A percentile compares a stretch with the other conserved stretches of the same genome.
Conservation (phyloP, 305 asterid genomes). For the Fraxinus sp. region DNA sequence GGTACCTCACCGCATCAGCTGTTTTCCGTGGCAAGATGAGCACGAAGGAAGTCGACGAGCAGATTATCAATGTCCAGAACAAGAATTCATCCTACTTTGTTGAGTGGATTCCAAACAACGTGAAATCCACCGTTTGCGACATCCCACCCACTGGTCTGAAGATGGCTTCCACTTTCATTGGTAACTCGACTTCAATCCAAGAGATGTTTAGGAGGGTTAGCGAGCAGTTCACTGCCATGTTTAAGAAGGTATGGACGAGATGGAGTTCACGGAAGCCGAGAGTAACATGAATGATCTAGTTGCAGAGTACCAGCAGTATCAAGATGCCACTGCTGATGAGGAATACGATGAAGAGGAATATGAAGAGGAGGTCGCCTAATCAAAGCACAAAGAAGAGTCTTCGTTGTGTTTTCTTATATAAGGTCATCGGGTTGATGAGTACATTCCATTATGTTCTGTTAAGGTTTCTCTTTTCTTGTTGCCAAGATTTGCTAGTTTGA, state of each 20-base stretch:
- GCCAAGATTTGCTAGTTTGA: neutral
- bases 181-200: neutral
- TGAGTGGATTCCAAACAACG: slow-evolving; percentile 40
- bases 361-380: neutral
- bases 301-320: neutral
- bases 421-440: neutral
- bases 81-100: slow-evolving; percentile 39
- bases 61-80: slow-evolving; percentile 38
- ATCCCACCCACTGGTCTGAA: slow-evolving; percentile 23
- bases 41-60: slow-evolving; percentile 36
- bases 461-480: neutral
- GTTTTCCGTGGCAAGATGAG: slow-evolving; percentile 41
- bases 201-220: neutral
- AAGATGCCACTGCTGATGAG: slow-evolving; percentile 2
- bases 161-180: neutral
- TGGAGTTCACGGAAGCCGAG: neutral
- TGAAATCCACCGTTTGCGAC: slow-evolving; percentile 36
- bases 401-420: neutral
- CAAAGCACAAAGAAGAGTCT: neutral
- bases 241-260: neutral
- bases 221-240: neutral
- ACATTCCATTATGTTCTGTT: neutral
- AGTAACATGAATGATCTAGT: neutral
- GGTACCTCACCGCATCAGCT: slow-evolving; percentile 36
- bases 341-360: neutral